Base-by-base conservation (phyloP, 176 grass and related monocot genomes). In the Hsuehochloa calcarea region DNA sequence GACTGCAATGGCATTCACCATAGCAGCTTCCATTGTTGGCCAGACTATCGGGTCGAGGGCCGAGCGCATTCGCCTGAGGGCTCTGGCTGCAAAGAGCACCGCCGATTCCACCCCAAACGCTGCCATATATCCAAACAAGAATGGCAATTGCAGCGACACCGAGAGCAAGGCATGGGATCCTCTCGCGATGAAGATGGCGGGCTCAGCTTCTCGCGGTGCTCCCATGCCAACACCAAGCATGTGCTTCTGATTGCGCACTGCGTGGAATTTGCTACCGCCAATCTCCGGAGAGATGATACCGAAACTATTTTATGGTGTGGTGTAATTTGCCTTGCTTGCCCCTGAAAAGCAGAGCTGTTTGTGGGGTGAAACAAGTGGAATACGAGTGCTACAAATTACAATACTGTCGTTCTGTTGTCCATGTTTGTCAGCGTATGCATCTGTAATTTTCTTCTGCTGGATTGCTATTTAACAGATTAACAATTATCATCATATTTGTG, bases 1-100 rank as follows among this genome's bases (percentile, higher is more conserved):
- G 84, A 89, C 90, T 19, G 96, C 91, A 0, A 99, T 99, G 96
- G 93, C 76, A 31, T 89, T 99, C 78, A 99, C 96, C 64, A 90
- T 99, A 84, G 96, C 93, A 60, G 93, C 96, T 31, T 96, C 91
- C 6, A 99, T 96, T 84, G 88, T 99, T 74, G 96, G 96, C 22
- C 96, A 96, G 86, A 94, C 93, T 16, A 99, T 99, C 0, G 96
- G 93, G 46, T 94, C 93, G 5, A 92, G 96, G 84, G 91, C 96
- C 3, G 91, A 96, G 79, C 88, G 88, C 74, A 64, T 92, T 38
- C 89, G 93, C 20, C 43, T 99, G 34, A 91, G 74, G 86, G 63
- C 85, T 69, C 40, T 82, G 60, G 88, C 87, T 74, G 79, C 85
- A 43, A 75, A 70, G 41, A 71, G 12, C 41, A 4, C 72, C 16